Evolutionary conservation across 2,329 filamentous ascomycete species (phyloP), one percentile per base, ranked within the genome.

Genomic region (Plenodomus tracheiphilus): DNA sequence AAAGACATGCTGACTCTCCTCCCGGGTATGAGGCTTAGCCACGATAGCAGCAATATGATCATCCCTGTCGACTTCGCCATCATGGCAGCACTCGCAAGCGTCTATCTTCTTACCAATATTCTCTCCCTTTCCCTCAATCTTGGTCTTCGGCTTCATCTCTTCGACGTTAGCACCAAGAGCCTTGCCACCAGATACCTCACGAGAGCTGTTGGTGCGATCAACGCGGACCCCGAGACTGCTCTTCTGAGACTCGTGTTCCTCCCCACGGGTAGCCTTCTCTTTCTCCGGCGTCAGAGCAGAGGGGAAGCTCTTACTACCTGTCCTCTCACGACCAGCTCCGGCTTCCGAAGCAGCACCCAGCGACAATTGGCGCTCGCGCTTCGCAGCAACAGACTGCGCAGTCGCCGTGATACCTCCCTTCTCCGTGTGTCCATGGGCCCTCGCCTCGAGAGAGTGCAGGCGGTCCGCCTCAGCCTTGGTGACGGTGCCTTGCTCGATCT

Each of bases 401-500:
- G 66, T 59, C 18, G 74, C 68, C 18, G 69, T 67, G 36, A 76
- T 55, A 19, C 72, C 64, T 1, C 66, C 68, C 41, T 66, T 69
- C 53, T 70, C 65, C 3, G 66, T 68, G 38, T 68, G 62, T 4
- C 65, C 67, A 35, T 69, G 59, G 38, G 63, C 69, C 28, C 73
- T 70, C 45, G 70, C 68, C 53, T 76, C 74, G 39, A 74, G 71
- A 21, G 71, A 74, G 48, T 75, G 72, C 20, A 76, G 65, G 40
- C 68, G 66, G 43, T 72, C 64, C 22, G 74, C 74, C 45, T 76
- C 74, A 41, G 70, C 69, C 49, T 58, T 69, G 25, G 71, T 73
- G 47, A 75, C 65, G 6, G 63, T 64, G 37, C 62, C 68, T 44
- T 65, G 52, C 46, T 59, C 58, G 43, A 71, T 54, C 46, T 70